A percentile compares a stretch with the other conserved stretches of the same genome.
Evolutionary conservation across 306 rosid genomes (phyloP).

Genomic region (Cucurbita pepo): DNA sequence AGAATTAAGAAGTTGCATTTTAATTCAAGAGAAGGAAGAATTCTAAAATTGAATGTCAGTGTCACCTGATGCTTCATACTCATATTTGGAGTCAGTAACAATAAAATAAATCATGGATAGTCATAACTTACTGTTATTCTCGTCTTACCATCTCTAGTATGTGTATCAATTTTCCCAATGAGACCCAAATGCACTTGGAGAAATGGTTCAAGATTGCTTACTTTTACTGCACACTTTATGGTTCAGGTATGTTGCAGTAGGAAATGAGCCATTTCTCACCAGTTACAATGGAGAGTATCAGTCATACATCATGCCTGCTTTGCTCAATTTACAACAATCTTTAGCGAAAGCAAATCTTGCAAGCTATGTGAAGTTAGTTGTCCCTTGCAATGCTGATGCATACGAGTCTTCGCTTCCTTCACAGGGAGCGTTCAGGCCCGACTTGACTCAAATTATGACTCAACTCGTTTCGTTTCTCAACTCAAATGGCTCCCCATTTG

Average conservation of each 20-base stretch:
- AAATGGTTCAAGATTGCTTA: neutral
- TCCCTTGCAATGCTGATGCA: conserved; percentile 95
- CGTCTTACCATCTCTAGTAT: neutral
- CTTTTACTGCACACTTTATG: neutral
- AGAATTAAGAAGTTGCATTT: neutral
- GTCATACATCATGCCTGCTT: conserved; percentile 57
- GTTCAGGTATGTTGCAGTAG: conserved; percentile 76
- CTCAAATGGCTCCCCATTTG: conserved; percentile 83
- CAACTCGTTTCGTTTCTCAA: conserved; percentile 68
- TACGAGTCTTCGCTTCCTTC: conserved; percentile 80
- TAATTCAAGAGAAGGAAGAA: neutral
- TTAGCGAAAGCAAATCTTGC: conserved; percentile 70
- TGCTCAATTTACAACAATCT: conserved; percentile 76
- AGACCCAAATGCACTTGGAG: neutral
- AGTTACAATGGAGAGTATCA: conserved; percentile 66
- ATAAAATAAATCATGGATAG: neutral
- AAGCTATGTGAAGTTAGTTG: conserved; percentile 69
- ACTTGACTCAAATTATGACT: conserved; percentile 54
- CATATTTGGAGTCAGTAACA: neutral
- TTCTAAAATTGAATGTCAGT: neutral
- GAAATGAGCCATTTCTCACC: conserved; percentile 89
- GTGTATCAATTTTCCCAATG: neutral
- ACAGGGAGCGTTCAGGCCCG: conserved; percentile 82
- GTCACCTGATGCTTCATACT: neutral
- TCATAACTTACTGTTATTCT: neutral